Conservation (phyloP, 2,329 filamentous ascomycete species). For the Fusarium zealandicum region DNA sequence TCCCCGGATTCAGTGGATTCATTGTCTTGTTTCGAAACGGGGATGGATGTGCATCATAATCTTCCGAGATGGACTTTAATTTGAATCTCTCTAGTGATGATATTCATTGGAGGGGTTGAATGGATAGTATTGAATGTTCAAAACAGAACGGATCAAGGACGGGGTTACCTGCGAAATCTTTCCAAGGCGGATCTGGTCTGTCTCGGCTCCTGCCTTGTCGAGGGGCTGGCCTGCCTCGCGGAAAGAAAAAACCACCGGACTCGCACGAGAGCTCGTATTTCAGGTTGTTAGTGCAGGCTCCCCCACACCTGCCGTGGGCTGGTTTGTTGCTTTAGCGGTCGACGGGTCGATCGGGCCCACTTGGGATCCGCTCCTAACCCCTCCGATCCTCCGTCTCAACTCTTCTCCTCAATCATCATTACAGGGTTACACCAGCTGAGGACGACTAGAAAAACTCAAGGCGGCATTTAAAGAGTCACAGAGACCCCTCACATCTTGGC, state of each 20-base stretch:
- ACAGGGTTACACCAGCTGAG: slow-evolving; percentile 18
- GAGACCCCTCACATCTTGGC: slow-evolving; percentile 18
- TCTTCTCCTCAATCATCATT: slow-evolving; percentile 26
- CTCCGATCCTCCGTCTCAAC: slow-evolving; percentile 13
- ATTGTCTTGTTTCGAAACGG: slow-evolving; percentile 23
- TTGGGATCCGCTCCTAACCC: slow-evolving; percentile 20
- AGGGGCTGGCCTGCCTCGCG: slow-evolving; percentile 8
- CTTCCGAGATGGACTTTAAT: slow-evolving; percentile 7
- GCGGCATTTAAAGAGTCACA: slow-evolving; percentile 22
- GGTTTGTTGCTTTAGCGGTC: slow-evolving; percentile 6
- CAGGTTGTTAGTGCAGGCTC: neutral
- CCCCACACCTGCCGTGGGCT: neutral
- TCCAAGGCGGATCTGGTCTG: too few relatives aligned
- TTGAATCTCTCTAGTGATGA: slow-evolving; percentile 18
- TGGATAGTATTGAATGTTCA: neutral
- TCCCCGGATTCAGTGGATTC: slow-evolving; percentile 15
- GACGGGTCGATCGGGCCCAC: slow-evolving; percentile 18
- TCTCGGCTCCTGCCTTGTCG: neutral
- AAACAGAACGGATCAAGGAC: too few relatives aligned
- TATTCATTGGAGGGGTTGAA: slow-evolving; percentile 17
- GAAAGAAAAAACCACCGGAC: neutral
- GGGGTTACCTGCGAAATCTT: too few relatives aligned
- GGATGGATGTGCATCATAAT: slow-evolving; percentile 28
- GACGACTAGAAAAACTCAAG: slow-evolving; percentile 8
- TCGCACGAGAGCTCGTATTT: slow-evolving; percentile 22